Base-by-base conservation (phyloP, 2,329 filamentous ascomycete species). In the Aspergillus pseudoviridinutans region DNA sequence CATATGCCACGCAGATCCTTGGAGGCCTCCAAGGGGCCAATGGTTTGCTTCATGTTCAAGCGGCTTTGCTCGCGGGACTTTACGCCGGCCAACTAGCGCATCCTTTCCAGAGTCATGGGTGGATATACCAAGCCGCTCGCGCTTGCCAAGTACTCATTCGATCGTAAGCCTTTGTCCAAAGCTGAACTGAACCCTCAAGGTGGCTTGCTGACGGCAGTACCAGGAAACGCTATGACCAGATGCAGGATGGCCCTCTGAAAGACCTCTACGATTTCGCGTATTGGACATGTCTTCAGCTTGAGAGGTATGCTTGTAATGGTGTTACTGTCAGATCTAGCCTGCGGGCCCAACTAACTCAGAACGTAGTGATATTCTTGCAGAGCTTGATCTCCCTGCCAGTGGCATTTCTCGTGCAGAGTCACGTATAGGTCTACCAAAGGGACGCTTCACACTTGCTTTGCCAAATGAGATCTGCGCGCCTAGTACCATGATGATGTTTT, bases 271-370 rank as follows among this genome's bases (percentile, higher is more conserved):
- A 88, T 14, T 82, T 95, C 65, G 88, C 91, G 0, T 97, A 92
- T 67, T 97, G 93, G 93, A 94, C 92, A 7, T 96, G 91, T 70
- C 78, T 97, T 61, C 93, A 97, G 69, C 81, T 97, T 10, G 93
- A 97, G 74, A 96, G 88, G 88, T 91, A 73, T 64, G 74, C 8
- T 46, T 20, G 10, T n/a, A 12, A 47, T 63, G 14, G n/a, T n/a
- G n/a, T 28, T 22, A 29, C 27, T 35, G 8, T 17, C 25, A 28
- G 5, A 49, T 24, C n/a, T 6, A n/a, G 27, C 53, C 20, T 47
- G 24, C 38, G n/a, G 55, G n/a, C 14, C 24, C 17, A 20, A 46
- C 41, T 46, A 27, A 53, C 24, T 32, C 35, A 27, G 3, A 14
- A 28, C 49, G 17, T 57, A 92, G 92, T 73, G 93, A 97, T 72